A percentile compares a stretch with the other conserved stretches of the same genome.
phyloP scores from a whole-genome alignment of 1,139 yeast genomes.

The Debaryomyces psychrophilus region DNA sequence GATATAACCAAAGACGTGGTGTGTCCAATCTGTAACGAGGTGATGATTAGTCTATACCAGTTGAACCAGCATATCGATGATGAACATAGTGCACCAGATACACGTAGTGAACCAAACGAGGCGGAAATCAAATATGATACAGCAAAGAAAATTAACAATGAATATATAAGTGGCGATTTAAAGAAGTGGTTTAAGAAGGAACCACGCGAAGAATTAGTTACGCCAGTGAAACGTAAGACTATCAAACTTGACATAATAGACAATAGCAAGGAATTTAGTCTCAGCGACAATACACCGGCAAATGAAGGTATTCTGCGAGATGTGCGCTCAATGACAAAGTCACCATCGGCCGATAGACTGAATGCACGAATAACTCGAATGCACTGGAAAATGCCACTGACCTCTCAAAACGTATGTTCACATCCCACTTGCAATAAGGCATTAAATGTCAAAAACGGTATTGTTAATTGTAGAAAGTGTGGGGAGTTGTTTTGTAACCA shows the following conservation, averaged over 20 bases:
- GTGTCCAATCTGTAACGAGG: conserved; percentile 76
- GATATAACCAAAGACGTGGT: conserved; percentile 6
- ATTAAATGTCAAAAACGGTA: conserved; percentile 52
- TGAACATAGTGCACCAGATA: conserved; percentile 41
- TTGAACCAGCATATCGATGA: conserved; percentile 76
- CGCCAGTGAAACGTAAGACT: conserved; percentile 26
- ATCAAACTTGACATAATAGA: conserved; percentile 40
- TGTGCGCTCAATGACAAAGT: background rate
- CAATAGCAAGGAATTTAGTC: conserved; percentile 36
- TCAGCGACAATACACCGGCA: conserved; percentile 22
- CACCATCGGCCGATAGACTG: conserved; percentile 12
- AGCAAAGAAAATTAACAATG: conserved; percentile 20
- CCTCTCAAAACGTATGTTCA: conserved; percentile 35
- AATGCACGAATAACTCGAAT: conserved; percentile 41
- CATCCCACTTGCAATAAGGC: conserved; percentile 38
- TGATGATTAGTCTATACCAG: conserved; percentile 58
- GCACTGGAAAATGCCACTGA: conserved; percentile 65
- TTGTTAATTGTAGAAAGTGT: conserved; percentile 68
- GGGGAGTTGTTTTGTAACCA: conserved; percentile 69
- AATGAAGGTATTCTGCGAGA: conserved; percentile 2
- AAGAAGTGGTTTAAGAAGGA: conserved; percentile 26
- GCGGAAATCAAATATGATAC: conserved; percentile 7
- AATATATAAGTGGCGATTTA: conserved; percentile 24
- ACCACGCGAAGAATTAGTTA: conserved; percentile 14
- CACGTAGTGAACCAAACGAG: conserved; percentile 14